Evolutionary conservation across 192 early-diverging fungal species (phyloP), one percentile per base, ranked within the genome.

Genomic region (Mortierella claussenii): DNA sequence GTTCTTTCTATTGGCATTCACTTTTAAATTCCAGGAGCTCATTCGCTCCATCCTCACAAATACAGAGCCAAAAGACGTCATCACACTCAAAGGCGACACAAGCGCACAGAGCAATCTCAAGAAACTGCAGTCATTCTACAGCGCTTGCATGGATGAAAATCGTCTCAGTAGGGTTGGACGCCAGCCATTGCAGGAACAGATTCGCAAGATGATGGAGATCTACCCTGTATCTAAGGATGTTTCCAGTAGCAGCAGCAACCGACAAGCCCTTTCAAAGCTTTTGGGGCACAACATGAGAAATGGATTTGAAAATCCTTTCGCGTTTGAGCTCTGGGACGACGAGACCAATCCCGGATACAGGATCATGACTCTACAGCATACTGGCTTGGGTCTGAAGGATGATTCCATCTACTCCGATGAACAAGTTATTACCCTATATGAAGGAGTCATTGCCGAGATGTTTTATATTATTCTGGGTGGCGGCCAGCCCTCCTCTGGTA

Each of bases 101-200:
- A 62, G 68, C 10, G 80, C 84, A 27, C 37, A 74, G 32, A 60
- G 69, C 23, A 85, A 86, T 42, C 83, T 87, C 52, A 55, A 79
- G 13, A 88, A 87, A 55, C 56, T 87, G 21, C 78, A 90, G 48
- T 12, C 61, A 13, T 81, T 85, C 17, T 92, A 92, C 50, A 46
- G 60, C 13, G 79, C 85, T 40, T 90, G 88, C 42, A 79, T 84
- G 78, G 63, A 86, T 28, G 71, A 81, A 23, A 10, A 31, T 1
- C 32, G 34, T 0, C 74, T 86, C 9, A 28, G 59, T 26, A 42
- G 55, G 24, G 31, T 80, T 12, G 81, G 80, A 10, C 62, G 67
- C 2, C 46, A 59, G 1, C 82, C 84, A 11, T 33, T 86, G 0
- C 34, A 65, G 13, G 40, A 65, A 5, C 46, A 80, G 23, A 45